These are phyloP conservation scores for Sporodiniella umbellata DNA, from an alignment of 371 early-diverging fungal species.

Conservation along the genomic window DNA sequence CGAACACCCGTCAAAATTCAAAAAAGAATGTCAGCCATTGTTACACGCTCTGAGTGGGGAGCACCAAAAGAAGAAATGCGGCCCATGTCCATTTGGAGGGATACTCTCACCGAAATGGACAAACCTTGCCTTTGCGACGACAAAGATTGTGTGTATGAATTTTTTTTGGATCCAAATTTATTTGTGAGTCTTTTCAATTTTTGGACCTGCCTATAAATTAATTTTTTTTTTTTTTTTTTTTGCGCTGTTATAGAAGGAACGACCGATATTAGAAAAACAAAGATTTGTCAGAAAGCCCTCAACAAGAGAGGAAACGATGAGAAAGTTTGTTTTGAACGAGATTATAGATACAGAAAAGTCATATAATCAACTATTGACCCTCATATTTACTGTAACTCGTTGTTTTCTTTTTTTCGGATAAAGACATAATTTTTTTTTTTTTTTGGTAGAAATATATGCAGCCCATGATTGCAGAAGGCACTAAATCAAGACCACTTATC, in stretches of 20 bases:
- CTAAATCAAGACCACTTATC: conserved; percentile 26
- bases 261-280: conserved; percentile 13
- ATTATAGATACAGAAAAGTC: conserved; percentile 24
- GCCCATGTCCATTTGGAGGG: neutral
- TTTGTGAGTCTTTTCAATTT: conserved; percentile 6
- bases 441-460: conserved; percentile 33
- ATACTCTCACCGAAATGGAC: neutral
- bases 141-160: neutral
- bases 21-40: neutral
- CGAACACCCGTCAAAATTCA: neutral
- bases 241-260: neutral
- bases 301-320: conserved; percentile 15
- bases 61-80: neutral
- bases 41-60: neutral
- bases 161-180: neutral
- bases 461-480: conserved; percentile 29
- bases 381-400: conserved; percentile 33
- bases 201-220: conserved; percentile 10
- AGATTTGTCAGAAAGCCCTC: conserved; percentile 17
- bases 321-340: conserved; percentile 23
- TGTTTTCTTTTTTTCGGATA: neutral
- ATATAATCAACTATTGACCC: conserved; percentile 26
- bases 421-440: neutral
- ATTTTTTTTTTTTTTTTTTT: too few species aligned
- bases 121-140: neutral